These are phyloP conservation scores for Panus rudis DNA, from an alignment of 768 basidiomycete species.

Conservation along the genomic window DNA sequence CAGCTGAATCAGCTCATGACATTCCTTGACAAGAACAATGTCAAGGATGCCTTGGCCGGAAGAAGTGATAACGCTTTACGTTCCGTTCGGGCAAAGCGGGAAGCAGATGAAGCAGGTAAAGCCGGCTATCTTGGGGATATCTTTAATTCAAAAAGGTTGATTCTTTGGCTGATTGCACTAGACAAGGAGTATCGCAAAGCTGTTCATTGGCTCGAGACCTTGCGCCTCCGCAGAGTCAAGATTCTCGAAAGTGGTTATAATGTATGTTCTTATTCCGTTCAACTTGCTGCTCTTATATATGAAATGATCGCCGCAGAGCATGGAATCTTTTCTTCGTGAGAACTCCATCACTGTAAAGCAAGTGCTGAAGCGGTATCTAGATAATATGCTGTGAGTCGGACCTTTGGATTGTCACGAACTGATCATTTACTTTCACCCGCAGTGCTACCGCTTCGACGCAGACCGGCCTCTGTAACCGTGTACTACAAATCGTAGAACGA, in stretches of 20 bases:
- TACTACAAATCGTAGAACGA: conserved; percentile 50
- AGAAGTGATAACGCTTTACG: conserved; percentile 62
- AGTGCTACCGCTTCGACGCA: conserved; percentile 77
- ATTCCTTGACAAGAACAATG: conserved; percentile 71
- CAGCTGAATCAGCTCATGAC: conserved; percentile 83
- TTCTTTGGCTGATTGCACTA: conserved; percentile 22
- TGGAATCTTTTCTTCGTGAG: conserved; percentile 76
- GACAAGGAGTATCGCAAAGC: conserved; percentile 89
- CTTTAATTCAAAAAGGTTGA: not conserved
- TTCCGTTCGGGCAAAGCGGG: conserved; percentile 76
- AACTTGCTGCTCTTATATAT: not conserved
- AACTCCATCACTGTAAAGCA: conserved; percentile 55
- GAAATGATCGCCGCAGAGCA: conserved; percentile 46
- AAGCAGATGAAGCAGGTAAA: conserved; percentile 86
- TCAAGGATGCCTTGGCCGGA: conserved; percentile 52
- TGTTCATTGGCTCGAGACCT: conserved; percentile 89
- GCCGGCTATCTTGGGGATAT: conserved; percentile 11
- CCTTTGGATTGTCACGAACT: not conserved
- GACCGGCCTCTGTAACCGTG: conserved; percentile 64
- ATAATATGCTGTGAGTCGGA: conserved; percentile 71
- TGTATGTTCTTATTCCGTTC: conserved; percentile 32
- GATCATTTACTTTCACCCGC: conserved; percentile 3
- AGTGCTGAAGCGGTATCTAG: conserved; percentile 66
- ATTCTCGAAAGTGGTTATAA: conserved; percentile 77
- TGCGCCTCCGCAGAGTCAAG: conserved; percentile 75